Evolutionary conservation across 2,329 filamentous ascomycete species (phyloP), one percentile per base, ranked within the genome.

Genomic region (Ophiostoma angusticollis): DNA sequence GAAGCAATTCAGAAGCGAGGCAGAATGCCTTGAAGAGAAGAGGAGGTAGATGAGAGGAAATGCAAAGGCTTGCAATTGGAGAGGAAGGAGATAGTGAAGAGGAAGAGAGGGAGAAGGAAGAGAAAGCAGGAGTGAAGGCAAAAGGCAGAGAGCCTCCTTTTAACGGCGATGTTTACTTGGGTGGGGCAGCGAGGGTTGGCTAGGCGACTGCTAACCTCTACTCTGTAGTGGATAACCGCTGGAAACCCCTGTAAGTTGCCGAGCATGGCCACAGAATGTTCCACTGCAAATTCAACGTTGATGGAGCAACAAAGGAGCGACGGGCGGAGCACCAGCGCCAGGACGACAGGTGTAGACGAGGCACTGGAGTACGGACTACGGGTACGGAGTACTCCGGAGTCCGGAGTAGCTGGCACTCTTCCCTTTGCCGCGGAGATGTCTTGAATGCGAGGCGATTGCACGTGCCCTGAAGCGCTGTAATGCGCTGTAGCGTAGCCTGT

Each of bases 1-100:
- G 47, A 50, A 49, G 45, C 44, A 42, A 52, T 57, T 48, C 47
- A 58, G 54, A 48, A 46, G 48, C 40, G 49, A 56, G 52, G 53
- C 48, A 37, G 21, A 33, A 28, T 35, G 37, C 31, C 41, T 39
- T 35, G 49, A 52, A 50, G 35, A 31, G 21, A 30, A 23, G 39
- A 35, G 46, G 40, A 45, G 44, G 23, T 34, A 36, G 23, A 31
- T 27, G 25, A 32, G 40, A 38, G 39, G 44, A 39, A 35, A 25
- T 19, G 30, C 19, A 31, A 31, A 23, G 3, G 25, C 11, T 13
- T 27, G 42, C 37, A 44, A 48, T 21, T 29, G 31, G 27, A 45
- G 47, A 43, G 47, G 48, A 47, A 31, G 39, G 35, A 45, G 18
- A 34, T 12, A 11, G 27, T 29, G 27, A 6, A 40, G 41, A 40